Percentiles rank a stretch among this genome's conserved stretches.
Conservation (phyloP, 768 basidiomycete genomes). For the Pleurotus ostreatus region DNA sequence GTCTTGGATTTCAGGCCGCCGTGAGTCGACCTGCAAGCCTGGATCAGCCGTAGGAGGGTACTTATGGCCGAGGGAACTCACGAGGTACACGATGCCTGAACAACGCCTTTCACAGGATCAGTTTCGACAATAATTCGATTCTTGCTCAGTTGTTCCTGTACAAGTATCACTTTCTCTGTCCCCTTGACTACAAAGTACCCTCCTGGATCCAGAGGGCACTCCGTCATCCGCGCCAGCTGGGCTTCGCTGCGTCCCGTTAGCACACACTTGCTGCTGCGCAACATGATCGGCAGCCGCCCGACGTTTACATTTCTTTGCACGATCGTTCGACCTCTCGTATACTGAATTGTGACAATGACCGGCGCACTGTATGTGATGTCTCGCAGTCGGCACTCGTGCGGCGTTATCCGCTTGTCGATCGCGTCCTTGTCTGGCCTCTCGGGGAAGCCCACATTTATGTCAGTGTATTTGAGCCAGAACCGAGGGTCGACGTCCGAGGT, state of each 20-base stretch:
- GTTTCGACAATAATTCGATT: constrained; percentile 99
- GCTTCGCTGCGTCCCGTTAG: constrained; percentile 72
- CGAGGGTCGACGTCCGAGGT: constrained; percentile 96
- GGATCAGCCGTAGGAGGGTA: constrained; percentile 2
- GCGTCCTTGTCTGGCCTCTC: constrained; percentile 81
- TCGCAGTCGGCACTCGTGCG: constrained; percentile 94
- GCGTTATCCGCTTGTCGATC: constrained; percentile 81
- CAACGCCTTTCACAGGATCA: constrained; percentile 82
- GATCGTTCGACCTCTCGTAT: constrained; percentile 87
- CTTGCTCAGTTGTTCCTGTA: constrained; percentile 98
- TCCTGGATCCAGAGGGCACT: constrained; percentile 98
- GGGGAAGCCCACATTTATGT: constrained; percentile 91
- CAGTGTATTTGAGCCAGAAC: constrained; percentile 95
- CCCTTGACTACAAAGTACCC: constrained; percentile 99
- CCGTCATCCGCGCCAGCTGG: constrained; percentile 89
- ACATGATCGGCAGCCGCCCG: constrained; percentile 93
- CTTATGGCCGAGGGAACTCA: constrained; percentile 34
- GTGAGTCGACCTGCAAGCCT: constrained; percentile 60
- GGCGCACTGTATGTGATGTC: constrained; percentile 94
- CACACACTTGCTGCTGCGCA: constrained; percentile 92
- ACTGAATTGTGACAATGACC: constrained; percentile 91
- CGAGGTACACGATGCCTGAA: constrained; percentile 96
- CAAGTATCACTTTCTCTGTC: constrained; percentile 98
- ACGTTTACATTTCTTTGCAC: constrained; percentile 86
- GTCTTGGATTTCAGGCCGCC: constrained; percentile 94